These are phyloP conservation scores for Pseudonectria buxi DNA, from an alignment of 2,329 filamentous ascomycete species.

Conservation along the genomic window DNA sequence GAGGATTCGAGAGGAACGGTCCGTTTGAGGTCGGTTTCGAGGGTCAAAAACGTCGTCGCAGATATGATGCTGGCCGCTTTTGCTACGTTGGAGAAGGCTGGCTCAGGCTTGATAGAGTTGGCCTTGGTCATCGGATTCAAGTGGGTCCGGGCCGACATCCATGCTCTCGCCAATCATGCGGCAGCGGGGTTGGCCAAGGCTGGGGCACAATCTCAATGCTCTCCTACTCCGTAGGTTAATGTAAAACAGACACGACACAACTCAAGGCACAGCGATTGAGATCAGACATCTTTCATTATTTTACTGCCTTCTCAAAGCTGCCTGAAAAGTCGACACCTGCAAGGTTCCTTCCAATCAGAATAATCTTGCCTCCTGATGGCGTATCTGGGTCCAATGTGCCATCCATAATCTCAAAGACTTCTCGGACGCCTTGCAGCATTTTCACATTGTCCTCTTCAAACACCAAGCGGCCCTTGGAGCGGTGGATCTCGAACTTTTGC, in stretches of 20 bases:
- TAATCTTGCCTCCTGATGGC: constrained; percentile 46
- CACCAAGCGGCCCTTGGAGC: constrained; percentile 73
- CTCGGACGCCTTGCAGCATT: constrained; percentile 84
- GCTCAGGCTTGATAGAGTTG: constrained; percentile 14
- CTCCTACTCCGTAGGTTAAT: constrained; percentile 1
- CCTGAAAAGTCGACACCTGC: constrained; percentile 43
- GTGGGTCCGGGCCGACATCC: constrained; percentile 32
- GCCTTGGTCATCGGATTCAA: constrained; percentile 29
- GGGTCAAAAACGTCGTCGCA: constrained; percentile 14
- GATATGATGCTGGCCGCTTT: constrained; percentile 16
- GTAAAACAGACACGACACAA: no score
- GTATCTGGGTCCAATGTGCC: constrained; percentile 29
- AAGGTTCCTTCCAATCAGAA: constrained; percentile 56
- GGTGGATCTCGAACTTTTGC: constrained; percentile 68
- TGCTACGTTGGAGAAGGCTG: constrained; percentile 22
- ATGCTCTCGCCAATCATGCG: constrained; percentile 22
- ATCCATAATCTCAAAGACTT: constrained; percentile 88
- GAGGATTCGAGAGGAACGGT: constrained; percentile 11
- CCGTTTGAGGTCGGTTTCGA: constrained; percentile 11
- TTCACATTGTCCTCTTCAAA: constrained; percentile 59
- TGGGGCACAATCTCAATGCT: constrained; percentile 7
- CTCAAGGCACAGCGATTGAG: no score
- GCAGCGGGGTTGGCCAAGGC: constrained; percentile 11
- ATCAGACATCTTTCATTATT: constrained; percentile 4
- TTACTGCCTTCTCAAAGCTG: constrained; percentile 31